Evolutionary conservation across 192 early-diverging fungal species (phyloP).

Genomic region (Coemansia sp.): DNA sequence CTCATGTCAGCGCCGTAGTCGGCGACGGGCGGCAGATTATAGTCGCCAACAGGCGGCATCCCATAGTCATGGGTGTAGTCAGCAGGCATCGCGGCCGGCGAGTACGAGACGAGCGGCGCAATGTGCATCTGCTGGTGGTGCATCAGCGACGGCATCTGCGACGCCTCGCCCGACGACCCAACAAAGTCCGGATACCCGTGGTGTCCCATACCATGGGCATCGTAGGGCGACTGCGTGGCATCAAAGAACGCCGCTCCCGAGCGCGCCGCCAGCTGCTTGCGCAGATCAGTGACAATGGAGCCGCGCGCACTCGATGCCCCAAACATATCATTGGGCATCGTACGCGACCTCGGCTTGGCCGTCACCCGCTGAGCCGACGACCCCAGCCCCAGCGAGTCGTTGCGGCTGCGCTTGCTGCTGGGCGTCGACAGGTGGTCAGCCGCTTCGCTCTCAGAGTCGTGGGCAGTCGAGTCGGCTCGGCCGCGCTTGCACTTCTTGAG

Average conservation of each 20-base stretch:
- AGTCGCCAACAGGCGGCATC: constrained; percentile 17
- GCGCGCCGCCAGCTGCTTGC: constrained; percentile 41
- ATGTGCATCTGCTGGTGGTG: constrained; percentile 4
- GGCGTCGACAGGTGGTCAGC: neutral
- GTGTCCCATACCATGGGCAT: constrained; percentile 17
- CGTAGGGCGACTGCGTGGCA: constrained; percentile 18
- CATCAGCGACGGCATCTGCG: constrained; percentile 22
- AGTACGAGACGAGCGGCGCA: constrained; percentile 9
- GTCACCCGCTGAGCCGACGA: neutral
- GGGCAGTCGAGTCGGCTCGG: constrained; percentile 6
- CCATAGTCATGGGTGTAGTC: constrained; percentile 12
- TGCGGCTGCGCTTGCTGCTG: constrained; percentile 15
- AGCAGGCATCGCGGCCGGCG: neutral
- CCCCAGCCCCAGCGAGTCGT: constrained; percentile 4
- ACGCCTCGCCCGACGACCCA: neutral
- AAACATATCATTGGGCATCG: constrained; percentile 28
- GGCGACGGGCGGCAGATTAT: constrained; percentile 12
- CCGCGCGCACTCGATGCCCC: constrained; percentile 13
- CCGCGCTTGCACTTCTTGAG: constrained; percentile 33
- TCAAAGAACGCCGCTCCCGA: constrained; percentile 21
- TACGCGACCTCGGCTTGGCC: constrained; percentile 40
- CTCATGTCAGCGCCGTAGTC: constrained; percentile 1
- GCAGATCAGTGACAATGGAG: constrained; percentile 26
- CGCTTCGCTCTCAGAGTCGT: neutral
- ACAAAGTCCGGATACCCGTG: constrained; percentile 20